A percentile compares a stretch with the other conserved stretches of the same genome.
phyloP scores from a whole-genome alignment of 495 filamentous ascomycete genomes.

The Thermothielavioides terrestris region DNA sequence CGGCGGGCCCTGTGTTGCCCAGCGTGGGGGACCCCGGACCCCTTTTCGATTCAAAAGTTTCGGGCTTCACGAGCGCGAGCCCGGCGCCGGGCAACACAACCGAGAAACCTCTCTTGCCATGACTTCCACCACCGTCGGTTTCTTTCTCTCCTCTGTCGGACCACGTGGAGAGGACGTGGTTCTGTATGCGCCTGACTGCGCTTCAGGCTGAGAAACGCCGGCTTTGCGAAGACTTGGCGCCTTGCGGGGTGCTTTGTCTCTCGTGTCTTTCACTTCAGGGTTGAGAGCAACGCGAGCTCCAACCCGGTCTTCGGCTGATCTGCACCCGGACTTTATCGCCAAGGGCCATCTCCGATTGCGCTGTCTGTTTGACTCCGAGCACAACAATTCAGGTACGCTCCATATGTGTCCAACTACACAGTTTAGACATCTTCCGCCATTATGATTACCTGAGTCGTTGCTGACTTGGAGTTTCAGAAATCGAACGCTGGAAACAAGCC shows the following conservation, averaged over 20 bases:
- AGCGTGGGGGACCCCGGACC: neutral
- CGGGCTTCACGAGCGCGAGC: neutral
- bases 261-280: too few relatives aligned
- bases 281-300: too few relatives aligned
- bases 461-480: neutral
- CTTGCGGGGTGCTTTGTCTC: too few relatives aligned
- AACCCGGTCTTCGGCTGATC: constrained; percentile 1
- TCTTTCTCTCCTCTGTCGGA: neutral
- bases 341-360: neutral
- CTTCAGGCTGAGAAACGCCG: neutral
- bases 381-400: neutral
- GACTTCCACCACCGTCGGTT: neutral
- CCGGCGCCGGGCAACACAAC: constrained; percentile 1
- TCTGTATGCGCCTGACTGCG: neutral
- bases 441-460: neutral
- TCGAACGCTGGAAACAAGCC: neutral
- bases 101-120: constrained; percentile 1
- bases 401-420: neutral
- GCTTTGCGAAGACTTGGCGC: neutral
- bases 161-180: neutral
- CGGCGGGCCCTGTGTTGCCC: too few relatives aligned
- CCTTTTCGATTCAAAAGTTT: neutral
- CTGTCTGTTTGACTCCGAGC: neutral
- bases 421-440: too few relatives aligned
- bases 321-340: neutral